These are phyloP conservation scores for Podospora comata DNA, from an alignment of 495 filamentous ascomycete species.

Conservation along the genomic window DNA sequence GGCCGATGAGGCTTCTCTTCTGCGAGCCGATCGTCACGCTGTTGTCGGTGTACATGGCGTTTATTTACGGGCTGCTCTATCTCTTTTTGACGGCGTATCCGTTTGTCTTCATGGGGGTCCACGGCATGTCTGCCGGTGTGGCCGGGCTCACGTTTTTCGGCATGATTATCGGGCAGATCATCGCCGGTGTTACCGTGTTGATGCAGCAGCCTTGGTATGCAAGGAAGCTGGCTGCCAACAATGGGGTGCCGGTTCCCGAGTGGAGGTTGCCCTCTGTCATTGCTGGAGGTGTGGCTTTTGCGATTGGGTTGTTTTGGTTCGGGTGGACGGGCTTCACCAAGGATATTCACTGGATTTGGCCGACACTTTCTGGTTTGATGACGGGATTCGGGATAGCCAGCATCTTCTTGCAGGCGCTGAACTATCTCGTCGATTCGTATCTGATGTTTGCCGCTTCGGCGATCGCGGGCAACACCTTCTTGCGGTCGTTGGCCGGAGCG, in stretches of 20 bases:
- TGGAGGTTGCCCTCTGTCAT: slow-evolving; percentile 83
- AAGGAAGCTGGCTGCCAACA: slow-evolving; percentile 67
- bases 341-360: slow-evolving; percentile 77
- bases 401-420: slow-evolving; percentile 82
- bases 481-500: slow-evolving; percentile 72
- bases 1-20: slow-evolving; percentile 75
- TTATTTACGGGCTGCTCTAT: slow-evolving; percentile 76
- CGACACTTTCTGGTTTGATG: slow-evolving; percentile 64
- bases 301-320: slow-evolving; percentile 81
- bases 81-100: slow-evolving; percentile 80
- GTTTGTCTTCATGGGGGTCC: slow-evolving; percentile 70
- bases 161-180: slow-evolving; percentile 70
- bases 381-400: slow-evolving; percentile 62
- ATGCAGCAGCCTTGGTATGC: slow-evolving; percentile 65
- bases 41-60: slow-evolving; percentile 76
- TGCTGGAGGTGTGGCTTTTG: slow-evolving; percentile 68
- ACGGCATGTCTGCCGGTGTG: slow-evolving; percentile 63
- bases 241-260: slow-evolving; percentile 72
- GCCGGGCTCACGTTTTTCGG: slow-evolving; percentile 76
- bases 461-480: slow-evolving; percentile 85
- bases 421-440: slow-evolving; percentile 86
- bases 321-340: slow-evolving; percentile 69
- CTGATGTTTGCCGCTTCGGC: slow-evolving; percentile 86
- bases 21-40: slow-evolving; percentile 75
- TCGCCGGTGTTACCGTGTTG: slow-evolving; percentile 64